Percentiles rank a stretch among this genome's conserved stretches.
phyloP scores from a whole-genome alignment of 306 rosid genomes.

The Casuarina equisetifolia region DNA sequence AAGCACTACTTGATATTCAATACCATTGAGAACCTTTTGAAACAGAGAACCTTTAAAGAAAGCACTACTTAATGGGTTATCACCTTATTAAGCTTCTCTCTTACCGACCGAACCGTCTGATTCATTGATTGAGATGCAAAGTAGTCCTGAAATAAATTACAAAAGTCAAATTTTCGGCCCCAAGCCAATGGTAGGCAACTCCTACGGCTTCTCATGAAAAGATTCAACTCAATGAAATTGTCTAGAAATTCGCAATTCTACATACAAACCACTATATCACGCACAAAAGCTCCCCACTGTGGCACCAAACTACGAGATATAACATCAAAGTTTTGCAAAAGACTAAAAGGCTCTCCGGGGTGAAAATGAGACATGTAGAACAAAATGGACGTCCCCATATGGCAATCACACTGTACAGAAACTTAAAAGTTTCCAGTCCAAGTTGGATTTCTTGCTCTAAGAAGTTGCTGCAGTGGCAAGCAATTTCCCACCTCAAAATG shows the following conservation, averaged over 20 bases:
- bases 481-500: not conserved
- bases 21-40: conserved; percentile 3
- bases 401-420: not conserved
- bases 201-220: conserved; percentile 3
- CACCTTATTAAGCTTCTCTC: conserved; percentile 92
- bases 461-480: not conserved
- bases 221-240: conserved; percentile 11
- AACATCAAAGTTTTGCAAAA: not conserved
- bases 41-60: not conserved
- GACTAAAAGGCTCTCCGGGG: not conserved
- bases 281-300: not conserved
- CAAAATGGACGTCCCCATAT: not conserved
- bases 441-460: not conserved
- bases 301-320: not conserved
- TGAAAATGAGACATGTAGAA: conserved; percentile 1
- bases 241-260: conserved; percentile 14
- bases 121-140: conserved; percentile 83
- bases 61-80: conserved; percentile 11
- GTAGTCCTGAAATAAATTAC: conserved; percentile 58
- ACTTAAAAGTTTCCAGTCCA: not conserved
- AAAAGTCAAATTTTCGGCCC: conserved; percentile 20
- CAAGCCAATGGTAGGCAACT: conserved; percentile 20
- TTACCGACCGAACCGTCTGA: conserved; percentile 65
- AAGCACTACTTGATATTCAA: not conserved
- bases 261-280: conserved; percentile 3